Conservation (phyloP, 106 monocot genomes). For the Platanthera zijinensis region DNA sequence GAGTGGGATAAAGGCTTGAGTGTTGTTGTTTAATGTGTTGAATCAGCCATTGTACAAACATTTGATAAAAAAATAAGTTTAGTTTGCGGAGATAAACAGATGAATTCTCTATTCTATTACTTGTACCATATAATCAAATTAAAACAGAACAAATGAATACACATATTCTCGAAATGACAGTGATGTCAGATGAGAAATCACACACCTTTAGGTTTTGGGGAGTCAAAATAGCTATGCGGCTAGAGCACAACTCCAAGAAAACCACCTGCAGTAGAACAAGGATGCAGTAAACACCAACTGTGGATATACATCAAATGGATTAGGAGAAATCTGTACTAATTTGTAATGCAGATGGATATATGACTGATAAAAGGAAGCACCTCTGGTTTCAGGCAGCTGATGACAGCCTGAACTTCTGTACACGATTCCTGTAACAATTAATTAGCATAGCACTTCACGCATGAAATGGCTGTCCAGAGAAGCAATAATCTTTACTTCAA, state of each 20-base stretch:
- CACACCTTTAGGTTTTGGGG: constrained; percentile 61
- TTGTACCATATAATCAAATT: background rate
- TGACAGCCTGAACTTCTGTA: constrained; percentile 71
- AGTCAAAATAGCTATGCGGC: constrained; percentile 69
- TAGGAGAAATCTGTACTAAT: background rate
- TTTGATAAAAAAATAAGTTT: background rate
- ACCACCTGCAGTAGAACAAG: constrained; percentile 52
- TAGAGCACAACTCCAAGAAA: constrained; percentile 88
- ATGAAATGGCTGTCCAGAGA: background rate
- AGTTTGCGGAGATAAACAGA: background rate
- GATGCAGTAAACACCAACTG: background rate
- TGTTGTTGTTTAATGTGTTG: too few species aligned
- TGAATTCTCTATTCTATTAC: background rate
- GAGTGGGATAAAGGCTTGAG: too few species aligned
- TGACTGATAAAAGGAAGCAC: constrained; percentile 43
- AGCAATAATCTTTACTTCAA: background rate
- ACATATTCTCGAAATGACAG: background rate
- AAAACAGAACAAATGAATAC: background rate
- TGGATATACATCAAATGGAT: background rate
- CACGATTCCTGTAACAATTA: constrained; percentile 70
- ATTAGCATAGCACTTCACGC: background rate
- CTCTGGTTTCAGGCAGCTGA: constrained; percentile 88
- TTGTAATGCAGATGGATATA: constrained; percentile 27
- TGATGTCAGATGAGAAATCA: background rate
- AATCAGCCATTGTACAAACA: too few species aligned